Conservation (phyloP, 495 filamentous ascomycete genomes). For the Xylaria venustula region DNA sequence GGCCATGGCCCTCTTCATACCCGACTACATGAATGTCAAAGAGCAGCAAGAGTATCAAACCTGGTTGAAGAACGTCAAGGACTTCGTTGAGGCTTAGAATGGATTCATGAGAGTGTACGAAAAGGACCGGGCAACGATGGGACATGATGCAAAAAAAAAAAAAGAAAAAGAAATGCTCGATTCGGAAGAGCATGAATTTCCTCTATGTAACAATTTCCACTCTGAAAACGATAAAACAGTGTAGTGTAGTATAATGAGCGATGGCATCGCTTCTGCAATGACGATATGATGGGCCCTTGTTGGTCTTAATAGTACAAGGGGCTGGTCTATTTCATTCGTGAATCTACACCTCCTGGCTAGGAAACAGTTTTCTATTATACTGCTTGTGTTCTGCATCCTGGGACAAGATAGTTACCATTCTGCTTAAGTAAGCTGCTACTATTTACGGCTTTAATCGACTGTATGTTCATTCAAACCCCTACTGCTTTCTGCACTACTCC, state of each 20-base stretch:
- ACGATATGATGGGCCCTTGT: background rate
- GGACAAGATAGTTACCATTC: background rate
- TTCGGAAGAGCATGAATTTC: background rate
- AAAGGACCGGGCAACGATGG: background rate
- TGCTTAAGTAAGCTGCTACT: too few relatives aligned
- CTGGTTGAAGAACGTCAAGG: conserved; percentile 86
- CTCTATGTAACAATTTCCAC: conserved; percentile 3
- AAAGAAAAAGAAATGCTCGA: too few relatives aligned
- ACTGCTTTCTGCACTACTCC: too few relatives aligned
- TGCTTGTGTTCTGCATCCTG: too few relatives aligned
- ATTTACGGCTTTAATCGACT: too few relatives aligned
- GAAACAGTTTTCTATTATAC: background rate
- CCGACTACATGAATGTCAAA: conserved; percentile 97
- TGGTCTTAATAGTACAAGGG: conserved; percentile 3
- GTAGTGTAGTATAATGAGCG: background rate
- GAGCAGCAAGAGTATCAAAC: conserved; percentile 96
- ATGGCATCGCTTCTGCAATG: background rate
- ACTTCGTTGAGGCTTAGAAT: conserved; percentile 68
- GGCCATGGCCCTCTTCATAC: conserved; percentile 82
- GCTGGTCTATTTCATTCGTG: too few relatives aligned
- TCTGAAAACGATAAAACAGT: background rate
- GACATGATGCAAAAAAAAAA: background rate
- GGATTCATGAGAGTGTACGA: background rate
- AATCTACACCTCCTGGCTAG: background rate
- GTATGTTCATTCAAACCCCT: too few relatives aligned